These are phyloP conservation scores for Hansenula lynferdii DNA, from an alignment of 1,139 yeast genomes.

Conservation along the genomic window DNA sequence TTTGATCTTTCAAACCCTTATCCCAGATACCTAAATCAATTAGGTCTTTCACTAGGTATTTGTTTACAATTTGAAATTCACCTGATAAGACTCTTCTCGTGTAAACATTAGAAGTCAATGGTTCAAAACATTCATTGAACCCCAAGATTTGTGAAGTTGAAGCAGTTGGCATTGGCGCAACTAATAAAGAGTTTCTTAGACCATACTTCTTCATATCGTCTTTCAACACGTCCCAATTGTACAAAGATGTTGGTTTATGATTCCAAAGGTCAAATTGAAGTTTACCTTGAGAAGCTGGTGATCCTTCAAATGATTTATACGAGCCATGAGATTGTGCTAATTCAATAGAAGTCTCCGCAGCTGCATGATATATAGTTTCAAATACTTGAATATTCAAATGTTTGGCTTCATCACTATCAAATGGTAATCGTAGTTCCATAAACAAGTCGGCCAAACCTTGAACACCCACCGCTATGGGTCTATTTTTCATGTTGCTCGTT, in stretches of 20 bases:
- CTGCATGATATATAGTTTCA: slow-evolving; percentile 88
- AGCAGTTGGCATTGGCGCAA: slow-evolving; percentile 97
- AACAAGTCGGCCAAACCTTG: slow-evolving; percentile 88
- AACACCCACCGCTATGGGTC: slow-evolving; percentile 88
- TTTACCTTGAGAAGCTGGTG: slow-evolving; percentile 77
- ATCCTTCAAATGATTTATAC: slow-evolving; percentile 64
- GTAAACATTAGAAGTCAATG: slow-evolving; percentile 82
- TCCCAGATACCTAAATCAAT: slow-evolving; percentile 83
- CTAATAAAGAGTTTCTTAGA: slow-evolving; percentile 73
- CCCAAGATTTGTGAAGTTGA: slow-evolving; percentile 90
- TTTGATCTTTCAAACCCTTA: slow-evolving; percentile 70
- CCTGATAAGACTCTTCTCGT: slow-evolving; percentile 85
- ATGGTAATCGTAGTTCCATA: slow-evolving; percentile 69
- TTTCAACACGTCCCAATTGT: slow-evolving; percentile 72
- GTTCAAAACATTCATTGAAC: slow-evolving; percentile 87
- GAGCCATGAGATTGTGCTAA: slow-evolving; percentile 60
- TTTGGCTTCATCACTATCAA: slow-evolving; percentile 73
- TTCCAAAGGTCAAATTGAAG: slow-evolving; percentile 83
- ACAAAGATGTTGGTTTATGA: slow-evolving; percentile 27
- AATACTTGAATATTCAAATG: slow-evolving; percentile 71
- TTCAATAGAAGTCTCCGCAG: slow-evolving; percentile 75
- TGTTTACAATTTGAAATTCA: slow-evolving; percentile 83
- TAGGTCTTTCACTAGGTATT: slow-evolving; percentile 73
- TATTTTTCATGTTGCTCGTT: slow-evolving; percentile 62
- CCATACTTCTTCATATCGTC: slow-evolving; percentile 55